Evolutionary conservation across 768 basidiomycete genomes (phyloP), one percentile per base, ranked within the genome.

Genomic region (Gyrodon lividus): DNA sequence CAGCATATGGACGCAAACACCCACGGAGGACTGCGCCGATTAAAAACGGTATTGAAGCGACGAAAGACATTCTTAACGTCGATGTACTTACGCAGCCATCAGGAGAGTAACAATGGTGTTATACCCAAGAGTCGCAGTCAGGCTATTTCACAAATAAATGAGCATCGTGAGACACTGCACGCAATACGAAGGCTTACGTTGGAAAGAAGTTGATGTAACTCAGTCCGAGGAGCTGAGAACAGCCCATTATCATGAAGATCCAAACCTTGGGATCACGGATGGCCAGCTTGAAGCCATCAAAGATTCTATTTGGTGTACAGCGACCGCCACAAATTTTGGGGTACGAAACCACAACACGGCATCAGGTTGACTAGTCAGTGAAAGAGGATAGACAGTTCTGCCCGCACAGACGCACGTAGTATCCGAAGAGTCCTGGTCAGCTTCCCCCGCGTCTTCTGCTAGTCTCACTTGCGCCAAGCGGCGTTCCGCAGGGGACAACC

Each of bases 391-490:
- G 43, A 24, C 14, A 42, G 22, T 23, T 37, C 12, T 28, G 17
- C 19, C 23, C 37, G 12, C 1, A 20, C 30, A 7, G n/a, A 57
- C 63, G 34, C 34, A 64, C 60, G 58, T 57, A 1, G 51, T 20
- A 13, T 60, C 16, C 0, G 31, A 26, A 1, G 52, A 33, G 57
- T 86, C 82, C 58, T 76, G 69, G 57, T 86, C 85, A 0, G 83
- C 84, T 63, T 86, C 83, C 3, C 85, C 83, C 7, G 79, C 79
- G 58, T 86, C 85, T 62, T 87, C 84, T 0, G 84, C 80, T 7
- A 86, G 73, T 13, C 85, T 80, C n/a, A 76, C 80, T 69, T 83
- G 84, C 4, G 81, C 84, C 30, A 87, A 72, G n/a, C 74, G 77
- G 17, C 76, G 71, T 54, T 86, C 78, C 6, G 72, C 65, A 0